These are phyloP conservation scores for Suillus decipiens DNA, from an alignment of 768 basidiomycete species.

Conservation along the genomic window DNA sequence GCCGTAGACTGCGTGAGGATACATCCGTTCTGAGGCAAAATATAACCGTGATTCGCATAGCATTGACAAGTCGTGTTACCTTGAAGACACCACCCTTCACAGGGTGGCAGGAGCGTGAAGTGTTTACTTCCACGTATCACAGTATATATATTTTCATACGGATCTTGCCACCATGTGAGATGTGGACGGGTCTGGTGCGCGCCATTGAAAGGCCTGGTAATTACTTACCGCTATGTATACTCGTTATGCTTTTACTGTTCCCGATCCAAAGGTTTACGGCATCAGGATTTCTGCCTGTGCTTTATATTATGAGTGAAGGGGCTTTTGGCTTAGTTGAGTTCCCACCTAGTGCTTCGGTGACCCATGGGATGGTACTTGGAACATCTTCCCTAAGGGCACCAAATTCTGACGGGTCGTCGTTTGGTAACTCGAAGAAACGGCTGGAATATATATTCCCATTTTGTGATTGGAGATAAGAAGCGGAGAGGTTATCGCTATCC, in stretches of 20 bases:
- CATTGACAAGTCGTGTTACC: constrained; percentile 45
- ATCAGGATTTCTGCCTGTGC: constrained; percentile 65
- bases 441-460: constrained; percentile 81
- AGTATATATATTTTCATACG: constrained; percentile 93
- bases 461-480: constrained; percentile 85
- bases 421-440: constrained; percentile 38
- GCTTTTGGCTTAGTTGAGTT: constrained; percentile 21
- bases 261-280: constrained; percentile 96
- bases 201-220: constrained; percentile 4
- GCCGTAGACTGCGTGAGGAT: constrained; percentile 67
- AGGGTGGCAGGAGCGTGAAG: constrained; percentile 85
- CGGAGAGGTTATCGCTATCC: constrained; percentile 27
- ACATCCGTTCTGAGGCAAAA: constrained; percentile 48
- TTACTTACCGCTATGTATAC: constrained; percentile 77
- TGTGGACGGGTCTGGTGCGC: constrained; percentile 6
- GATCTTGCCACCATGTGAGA: constrained; percentile 47
- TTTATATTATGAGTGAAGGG: constrained; percentile 6
- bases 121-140: constrained; percentile 84
- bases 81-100: constrained; percentile 82
- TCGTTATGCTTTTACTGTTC: constrained; percentile 72
- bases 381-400: constrained; percentile 63
- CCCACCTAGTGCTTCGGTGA: constrained; percentile 75
- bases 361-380: constrained; percentile 69
- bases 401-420: constrained; percentile 56
- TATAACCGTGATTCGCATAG: constrained; percentile 12